Conservation (phyloP, 495 filamentous ascomycete genomes). For the Trichocladium uniseriatum region DNA sequence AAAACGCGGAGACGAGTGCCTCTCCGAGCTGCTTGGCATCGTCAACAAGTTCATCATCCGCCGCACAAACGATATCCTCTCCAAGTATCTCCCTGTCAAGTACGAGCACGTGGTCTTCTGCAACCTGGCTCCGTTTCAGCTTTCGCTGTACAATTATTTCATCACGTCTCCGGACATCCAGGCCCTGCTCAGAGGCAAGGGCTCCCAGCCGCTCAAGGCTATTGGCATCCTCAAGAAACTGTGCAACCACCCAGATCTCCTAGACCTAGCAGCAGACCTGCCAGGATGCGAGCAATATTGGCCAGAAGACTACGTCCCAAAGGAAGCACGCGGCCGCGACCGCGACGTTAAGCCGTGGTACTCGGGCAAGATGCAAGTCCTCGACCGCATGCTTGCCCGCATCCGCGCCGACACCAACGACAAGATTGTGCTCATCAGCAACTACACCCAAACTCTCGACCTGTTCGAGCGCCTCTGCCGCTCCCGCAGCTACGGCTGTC, state of each 20-base stretch:
- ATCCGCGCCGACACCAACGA: conserved; percentile 96
- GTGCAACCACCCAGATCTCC: conserved; percentile 94
- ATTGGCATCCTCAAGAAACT: conserved; percentile 96
- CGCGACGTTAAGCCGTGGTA: conserved; percentile 94
- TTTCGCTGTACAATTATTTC: conserved; percentile 91
- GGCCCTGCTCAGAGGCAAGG: conserved; percentile 84
- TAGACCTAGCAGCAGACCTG: conserved; percentile 74
- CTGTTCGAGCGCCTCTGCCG: conserved; percentile 91
- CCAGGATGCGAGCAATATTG: conserved; percentile 76
- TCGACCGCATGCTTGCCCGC: conserved; percentile 95
- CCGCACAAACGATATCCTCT: conserved; percentile 93
- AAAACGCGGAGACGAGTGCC: conserved; percentile 73
- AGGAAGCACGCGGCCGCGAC: conserved; percentile 79
- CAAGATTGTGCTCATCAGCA: conserved; percentile 98
- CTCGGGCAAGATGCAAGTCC: conserved; percentile 95
- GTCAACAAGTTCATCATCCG: conserved; percentile 99
- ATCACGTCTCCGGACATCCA: conserved; percentile 93
- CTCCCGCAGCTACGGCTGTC: conserved; percentile 66
- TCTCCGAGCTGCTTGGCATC: conserved; percentile 66
- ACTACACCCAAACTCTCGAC: conserved; percentile 95
- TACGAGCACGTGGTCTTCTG: conserved; percentile 99
- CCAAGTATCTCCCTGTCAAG: conserved; percentile 96
- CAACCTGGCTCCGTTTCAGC: conserved; percentile 85
- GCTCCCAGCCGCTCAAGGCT: conserved; percentile 90
- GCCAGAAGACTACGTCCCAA: conserved; percentile 82